A percentile compares a stretch with the other conserved stretches of the same genome.
phyloP scores from a whole-genome alignment of 2,329 filamentous ascomycete genomes.

The Verticillium tricorpus region DNA sequence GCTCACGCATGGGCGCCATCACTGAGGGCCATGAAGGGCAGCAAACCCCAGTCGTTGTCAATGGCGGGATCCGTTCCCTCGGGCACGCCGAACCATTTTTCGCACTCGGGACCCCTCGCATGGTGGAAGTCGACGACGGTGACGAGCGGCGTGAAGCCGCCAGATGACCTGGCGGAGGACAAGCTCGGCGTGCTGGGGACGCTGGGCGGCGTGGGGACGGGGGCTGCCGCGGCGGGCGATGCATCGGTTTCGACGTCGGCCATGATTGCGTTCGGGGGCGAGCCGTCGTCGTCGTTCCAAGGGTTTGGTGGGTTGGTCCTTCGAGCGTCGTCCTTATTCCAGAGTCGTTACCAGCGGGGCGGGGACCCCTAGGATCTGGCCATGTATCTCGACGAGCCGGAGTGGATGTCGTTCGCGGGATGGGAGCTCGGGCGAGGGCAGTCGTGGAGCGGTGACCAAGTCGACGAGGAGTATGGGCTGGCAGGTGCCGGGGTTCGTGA shows the following conservation, averaged over 20 bases:
- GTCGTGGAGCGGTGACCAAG: no score
- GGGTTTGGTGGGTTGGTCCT: neutral
- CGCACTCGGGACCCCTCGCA: constrained; percentile 85
- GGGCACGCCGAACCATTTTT: constrained; percentile 78
- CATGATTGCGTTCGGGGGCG: constrained; percentile 5
- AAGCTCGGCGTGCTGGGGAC: constrained; percentile 10
- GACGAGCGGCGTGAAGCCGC: constrained; percentile 62
- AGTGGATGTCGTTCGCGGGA: neutral
- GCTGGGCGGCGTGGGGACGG: constrained; percentile 9
- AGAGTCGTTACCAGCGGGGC: neutral
- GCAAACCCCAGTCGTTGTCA: constrained; percentile 83
- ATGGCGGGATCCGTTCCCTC: constrained; percentile 72
- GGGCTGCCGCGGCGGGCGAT: constrained; percentile 8
- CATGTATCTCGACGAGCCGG: neutral
- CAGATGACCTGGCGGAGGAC: constrained; percentile 17
- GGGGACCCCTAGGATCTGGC: neutral
- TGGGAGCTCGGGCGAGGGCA: no score
- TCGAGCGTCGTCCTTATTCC: neutral
- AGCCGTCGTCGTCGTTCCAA: neutral
- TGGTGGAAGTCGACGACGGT: constrained; percentile 83
- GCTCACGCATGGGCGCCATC: constrained; percentile 91
- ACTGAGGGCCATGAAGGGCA: constrained; percentile 95
- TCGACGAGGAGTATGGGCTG: no score
- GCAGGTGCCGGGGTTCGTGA: neutral
- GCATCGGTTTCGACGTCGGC: constrained; percentile 7